A percentile compares a stretch with the other conserved stretches of the same genome.
These are phyloP conservation scores for Trichoderma erinaceum DNA, from an alignment of 495 filamentous ascomycete genomes.

Conservation along the genomic window DNA sequence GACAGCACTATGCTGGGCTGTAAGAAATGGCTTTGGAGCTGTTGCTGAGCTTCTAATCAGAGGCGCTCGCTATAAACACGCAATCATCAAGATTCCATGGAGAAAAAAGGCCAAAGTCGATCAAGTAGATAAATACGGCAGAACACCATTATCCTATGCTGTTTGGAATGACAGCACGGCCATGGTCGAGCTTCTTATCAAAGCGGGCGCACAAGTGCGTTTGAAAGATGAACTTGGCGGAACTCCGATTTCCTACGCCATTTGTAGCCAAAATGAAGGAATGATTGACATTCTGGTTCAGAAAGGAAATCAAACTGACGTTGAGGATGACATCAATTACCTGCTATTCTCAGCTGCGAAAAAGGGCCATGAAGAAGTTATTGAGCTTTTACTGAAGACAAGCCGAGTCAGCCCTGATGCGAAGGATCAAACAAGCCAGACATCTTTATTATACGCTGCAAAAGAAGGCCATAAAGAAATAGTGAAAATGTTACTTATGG, in stretches of 20 bases:
- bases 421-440: neutral
- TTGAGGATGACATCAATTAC: too few species aligned
- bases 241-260: neutral
- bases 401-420: neutral
- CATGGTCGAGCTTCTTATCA: neutral
- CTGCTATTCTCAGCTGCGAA: neutral
- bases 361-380: neutral
- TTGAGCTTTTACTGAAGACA: neutral
- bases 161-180: neutral
- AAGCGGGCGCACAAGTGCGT: neutral
- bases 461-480: neutral
- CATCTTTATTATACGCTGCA: neutral
- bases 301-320: too few species aligned
- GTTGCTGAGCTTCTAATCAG: conserved; percentile 24
- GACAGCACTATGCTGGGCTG: conserved; percentile 28
- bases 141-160: neutral
- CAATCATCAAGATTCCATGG: neutral
- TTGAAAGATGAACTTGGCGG: neutral
- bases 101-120: neutral
- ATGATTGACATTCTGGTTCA: too few species aligned
- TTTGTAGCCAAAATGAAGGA: too few species aligned
- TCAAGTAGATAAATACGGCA: neutral
- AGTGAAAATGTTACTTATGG: neutral
- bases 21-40: conserved; percentile 21
- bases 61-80: neutral